phyloP scores from a whole-genome alignment of 257 asterid genomes.

The Parsonsia alboflavescens region DNA sequence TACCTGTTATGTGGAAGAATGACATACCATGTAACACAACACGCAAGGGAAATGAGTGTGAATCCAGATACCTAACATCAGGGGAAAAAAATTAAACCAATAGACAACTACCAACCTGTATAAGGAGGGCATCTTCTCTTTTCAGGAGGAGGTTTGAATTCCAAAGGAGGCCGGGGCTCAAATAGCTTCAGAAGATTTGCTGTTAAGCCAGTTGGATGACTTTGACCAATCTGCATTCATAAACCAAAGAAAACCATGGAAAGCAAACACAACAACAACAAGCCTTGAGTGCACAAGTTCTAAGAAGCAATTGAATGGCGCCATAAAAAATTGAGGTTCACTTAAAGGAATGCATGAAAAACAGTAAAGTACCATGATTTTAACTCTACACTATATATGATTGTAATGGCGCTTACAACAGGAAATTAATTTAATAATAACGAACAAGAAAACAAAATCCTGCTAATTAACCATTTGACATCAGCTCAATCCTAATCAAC shows the following conservation, averaged over 20 bases:
- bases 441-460: background rate
- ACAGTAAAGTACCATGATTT: background rate
- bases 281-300: background rate
- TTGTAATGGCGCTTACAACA: background rate
- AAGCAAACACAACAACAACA: background rate
- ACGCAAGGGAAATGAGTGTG: background rate
- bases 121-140: conserved; percentile 90
- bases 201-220: conserved; percentile 97
- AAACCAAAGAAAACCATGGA: background rate
- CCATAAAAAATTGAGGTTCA: background rate
- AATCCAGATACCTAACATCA: background rate
- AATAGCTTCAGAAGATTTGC: conserved; percentile 74
- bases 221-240: conserved; percentile 76
- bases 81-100: background rate
- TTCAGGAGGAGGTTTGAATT: conserved; percentile 86
- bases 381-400: too few relatives aligned
- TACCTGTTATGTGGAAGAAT: conserved; percentile 38
- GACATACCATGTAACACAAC: background rate
- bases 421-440: background rate
- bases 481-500: background rate
- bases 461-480: background rate
- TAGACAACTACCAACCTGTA: conserved; percentile 46
- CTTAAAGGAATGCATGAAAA: background rate
- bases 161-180: conserved; percentile 97
- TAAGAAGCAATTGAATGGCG: background rate